These are phyloP conservation scores for Pyrenophora graminea DNA, from an alignment of 2,329 filamentous ascomycete genomes.

Conservation along the genomic window DNA sequence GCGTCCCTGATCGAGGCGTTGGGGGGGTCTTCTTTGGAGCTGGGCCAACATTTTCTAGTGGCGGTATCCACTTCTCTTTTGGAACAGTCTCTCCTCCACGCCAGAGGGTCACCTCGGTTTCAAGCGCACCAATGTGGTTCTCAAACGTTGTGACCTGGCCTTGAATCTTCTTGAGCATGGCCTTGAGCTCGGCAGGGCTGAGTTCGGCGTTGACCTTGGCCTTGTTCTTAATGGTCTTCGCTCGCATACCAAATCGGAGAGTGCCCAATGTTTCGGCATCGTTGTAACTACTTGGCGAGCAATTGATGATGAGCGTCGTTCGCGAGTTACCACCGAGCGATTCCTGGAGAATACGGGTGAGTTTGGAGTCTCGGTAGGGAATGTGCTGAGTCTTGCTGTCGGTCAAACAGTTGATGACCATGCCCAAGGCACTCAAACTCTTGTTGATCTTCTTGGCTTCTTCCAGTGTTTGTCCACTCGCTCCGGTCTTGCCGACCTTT, in stretches of 20 bases:
- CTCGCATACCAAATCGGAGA: constrained; percentile 89
- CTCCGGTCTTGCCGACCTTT: constrained; percentile 98
- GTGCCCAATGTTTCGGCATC: constrained; percentile 93
- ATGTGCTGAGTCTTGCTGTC: constrained; percentile 96
- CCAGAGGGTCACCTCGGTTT: constrained; percentile 86
- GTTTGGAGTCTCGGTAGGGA: constrained; percentile 96
- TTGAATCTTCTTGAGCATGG: constrained; percentile 88
- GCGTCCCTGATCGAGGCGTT: constrained; percentile 63
- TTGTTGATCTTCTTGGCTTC: constrained; percentile 99
- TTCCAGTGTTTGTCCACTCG: constrained; percentile 93
- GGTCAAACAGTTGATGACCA: constrained; percentile 97
- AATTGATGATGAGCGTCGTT: constrained; percentile 98
- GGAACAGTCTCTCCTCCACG: constrained; percentile 85
- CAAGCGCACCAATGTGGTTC: constrained; percentile 78
- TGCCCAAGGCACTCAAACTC: constrained; percentile 94
- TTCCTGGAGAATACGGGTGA: constrained; percentile 96
- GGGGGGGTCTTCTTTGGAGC: constrained; percentile 54
- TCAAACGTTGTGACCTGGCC: constrained; percentile 87
- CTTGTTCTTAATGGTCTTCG: constrained; percentile 99
- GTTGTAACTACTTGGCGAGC: constrained; percentile 98
- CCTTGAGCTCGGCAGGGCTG: constrained; percentile 92
- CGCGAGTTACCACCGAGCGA: constrained; percentile 95
- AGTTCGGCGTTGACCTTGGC: constrained; percentile 99
- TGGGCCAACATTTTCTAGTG: constrained; percentile 62
- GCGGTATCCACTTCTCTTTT: constrained; percentile 81